phyloP scores from a whole-genome alignment of 139 green algal genomes.

The Diplosphaera chodatii region DNA sequence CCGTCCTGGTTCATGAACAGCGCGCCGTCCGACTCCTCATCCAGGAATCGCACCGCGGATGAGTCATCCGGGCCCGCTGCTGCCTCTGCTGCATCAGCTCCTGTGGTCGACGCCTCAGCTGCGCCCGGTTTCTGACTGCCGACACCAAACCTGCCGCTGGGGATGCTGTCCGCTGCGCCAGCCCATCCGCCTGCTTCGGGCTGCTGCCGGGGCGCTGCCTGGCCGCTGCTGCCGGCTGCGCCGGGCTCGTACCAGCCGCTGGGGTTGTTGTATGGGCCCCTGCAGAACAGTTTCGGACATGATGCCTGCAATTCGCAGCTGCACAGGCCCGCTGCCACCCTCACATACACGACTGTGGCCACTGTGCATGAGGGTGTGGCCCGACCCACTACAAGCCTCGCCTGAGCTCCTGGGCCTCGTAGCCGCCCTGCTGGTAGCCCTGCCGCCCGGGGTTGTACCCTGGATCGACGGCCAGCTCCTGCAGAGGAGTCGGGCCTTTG shows the following conservation, averaged over 20 bases:
- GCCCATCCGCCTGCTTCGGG: too few species aligned
- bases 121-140: too few species aligned
- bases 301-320: too few species aligned
- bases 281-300: not conserved
- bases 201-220: too few species aligned
- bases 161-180: too few species aligned
- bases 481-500: too few species aligned
- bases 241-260: not conserved
- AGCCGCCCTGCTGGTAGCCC: not conserved
- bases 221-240: not conserved
- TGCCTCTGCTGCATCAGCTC: too few species aligned
- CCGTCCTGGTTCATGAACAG: not conserved
- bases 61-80: not conserved
- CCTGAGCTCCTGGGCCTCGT: not conserved
- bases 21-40: not conserved
- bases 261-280: not conserved
- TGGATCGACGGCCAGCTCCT: not conserved
- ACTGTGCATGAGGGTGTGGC: too few species aligned
- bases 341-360: too few species aligned
- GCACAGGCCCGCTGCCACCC: too few species aligned
- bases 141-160: too few species aligned
- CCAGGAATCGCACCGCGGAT: not conserved
- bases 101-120: too few species aligned
- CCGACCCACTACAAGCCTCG: not conserved
- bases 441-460: not conserved